Evolutionary conservation across 345 rosid species (phyloP).

Genomic region (Eucalyptus marginata): DNA sequence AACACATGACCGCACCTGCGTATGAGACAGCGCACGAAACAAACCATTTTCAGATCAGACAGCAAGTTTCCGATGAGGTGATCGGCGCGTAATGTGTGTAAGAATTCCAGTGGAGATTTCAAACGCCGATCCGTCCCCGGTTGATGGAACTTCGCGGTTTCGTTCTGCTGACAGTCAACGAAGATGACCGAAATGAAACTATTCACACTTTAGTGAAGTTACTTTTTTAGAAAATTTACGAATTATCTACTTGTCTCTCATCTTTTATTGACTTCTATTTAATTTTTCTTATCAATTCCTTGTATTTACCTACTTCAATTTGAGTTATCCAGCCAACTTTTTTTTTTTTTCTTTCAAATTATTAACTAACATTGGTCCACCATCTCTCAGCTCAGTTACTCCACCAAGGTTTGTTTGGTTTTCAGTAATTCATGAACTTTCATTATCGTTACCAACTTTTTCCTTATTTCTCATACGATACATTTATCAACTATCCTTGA

Average conservation of each 20-base stretch:
- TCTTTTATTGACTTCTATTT: background rate
- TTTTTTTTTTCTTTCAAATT: too few species aligned
- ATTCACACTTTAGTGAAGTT: background rate
- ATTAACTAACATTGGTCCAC: background rate
- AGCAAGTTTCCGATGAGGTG: background rate
- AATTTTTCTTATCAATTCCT: background rate
- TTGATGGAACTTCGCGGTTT: background rate
- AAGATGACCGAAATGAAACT: background rate
- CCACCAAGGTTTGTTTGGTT: background rate
- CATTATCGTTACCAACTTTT: background rate
- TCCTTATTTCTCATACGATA: background rate
- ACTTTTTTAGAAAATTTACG: too few species aligned
- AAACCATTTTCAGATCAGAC: background rate
- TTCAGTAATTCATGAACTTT: background rate
- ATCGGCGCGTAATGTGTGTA: background rate
- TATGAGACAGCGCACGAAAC: background rate
- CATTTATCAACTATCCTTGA: background rate
- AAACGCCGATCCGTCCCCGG: background rate
- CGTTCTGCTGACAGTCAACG: background rate
- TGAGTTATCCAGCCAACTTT: background rate
- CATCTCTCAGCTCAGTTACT: background rate
- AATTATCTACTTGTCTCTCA: background rate
- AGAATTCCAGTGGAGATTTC: background rate
- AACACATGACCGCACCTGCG: constrained; percentile 39
- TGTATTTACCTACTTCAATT: background rate